These are phyloP conservation scores for Aspergillus ibericus DNA, from an alignment of 2,329 filamentous ascomycete genomes.

Conservation along the genomic window DNA sequence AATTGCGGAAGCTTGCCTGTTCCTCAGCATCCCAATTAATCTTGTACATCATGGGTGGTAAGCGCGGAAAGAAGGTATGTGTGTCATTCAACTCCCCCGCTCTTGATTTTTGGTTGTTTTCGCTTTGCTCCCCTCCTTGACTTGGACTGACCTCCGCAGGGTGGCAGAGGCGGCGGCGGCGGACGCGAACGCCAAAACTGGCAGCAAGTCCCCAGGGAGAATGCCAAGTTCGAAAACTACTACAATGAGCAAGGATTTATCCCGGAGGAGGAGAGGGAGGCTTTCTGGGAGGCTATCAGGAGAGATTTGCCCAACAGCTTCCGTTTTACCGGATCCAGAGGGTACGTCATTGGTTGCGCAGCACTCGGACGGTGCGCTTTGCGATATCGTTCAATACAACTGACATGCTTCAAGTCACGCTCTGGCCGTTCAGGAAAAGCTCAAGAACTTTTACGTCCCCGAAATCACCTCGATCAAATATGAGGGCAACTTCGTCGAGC, in stretches of 20 bases:
- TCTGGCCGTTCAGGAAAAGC: constrained; percentile 82
- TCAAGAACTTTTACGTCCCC: constrained; percentile 86
- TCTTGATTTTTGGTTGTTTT: background rate
- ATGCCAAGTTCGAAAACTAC: constrained; percentile 81
- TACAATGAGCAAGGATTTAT: constrained; percentile 79
- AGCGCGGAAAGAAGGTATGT: constrained; percentile 8
- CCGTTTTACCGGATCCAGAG: constrained; percentile 93
- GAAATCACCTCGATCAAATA: constrained; percentile 82
- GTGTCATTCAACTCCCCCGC: background rate
- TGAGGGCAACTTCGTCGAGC: constrained; percentile 78
- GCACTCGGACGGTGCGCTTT: background rate
- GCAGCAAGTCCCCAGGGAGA: constrained; percentile 69
- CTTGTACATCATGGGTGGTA: constrained; percentile 7
- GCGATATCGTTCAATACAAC: background rate
- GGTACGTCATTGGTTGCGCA: constrained; percentile 51
- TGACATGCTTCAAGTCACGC: constrained; percentile 64
- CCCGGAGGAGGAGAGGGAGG: constrained; percentile 71
- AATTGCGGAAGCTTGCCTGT: constrained; percentile 3
- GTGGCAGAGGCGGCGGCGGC: constrained; percentile 48
- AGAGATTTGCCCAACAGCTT: constrained; percentile 95
- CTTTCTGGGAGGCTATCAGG: constrained; percentile 81
- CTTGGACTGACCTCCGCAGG: constrained; percentile 25
- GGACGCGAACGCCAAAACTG: constrained; percentile 49
- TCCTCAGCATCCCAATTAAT: background rate
- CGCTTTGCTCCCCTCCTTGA: background rate